Evolutionary conservation across 2,329 filamentous ascomycete species (phyloP), one percentile per base, ranked within the genome.

Genomic region (Aspergillus japonicus): DNA sequence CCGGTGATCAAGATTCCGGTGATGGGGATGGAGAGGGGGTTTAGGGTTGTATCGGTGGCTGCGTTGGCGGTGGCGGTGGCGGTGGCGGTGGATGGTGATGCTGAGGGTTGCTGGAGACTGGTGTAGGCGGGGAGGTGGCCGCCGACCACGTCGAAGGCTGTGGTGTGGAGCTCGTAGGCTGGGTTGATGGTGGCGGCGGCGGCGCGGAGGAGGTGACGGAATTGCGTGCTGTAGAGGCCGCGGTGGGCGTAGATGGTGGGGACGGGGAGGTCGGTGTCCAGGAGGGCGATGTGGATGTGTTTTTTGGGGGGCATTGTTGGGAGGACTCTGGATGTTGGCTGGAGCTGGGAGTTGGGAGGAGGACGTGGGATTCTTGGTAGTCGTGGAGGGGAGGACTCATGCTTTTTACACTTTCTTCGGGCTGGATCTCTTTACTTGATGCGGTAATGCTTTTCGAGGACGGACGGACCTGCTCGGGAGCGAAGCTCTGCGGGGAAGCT

Each of bases 221-320:
- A 76, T 42, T 73, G 73, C 4, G 74, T 71, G 52, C 73, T 75
- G 62, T 73, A 76, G 47, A 75, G 64, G 51, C 74, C 74, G 5
- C 70, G 72, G 16, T 66, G 55, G 19, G 60, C 59, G 59, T 75
- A 75, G 57, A 76, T 68, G 26, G 65, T 55, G 11, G 67, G 68
- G 14, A 72, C 71, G 21, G 74, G 74, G 21, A 73, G 58, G 63
- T 80, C 68, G 61, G 72, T 58, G 68, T 80, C 70, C 52, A 77
- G 62, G 23, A 73, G 59, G 59, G 76, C 66, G 62, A 76, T 64
- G 66, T 77, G 67, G 65, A 78, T 66, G 59, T 24, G 54, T 55
- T 47, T 33, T 16, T 5, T 24, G 8, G n/a, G 24, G 8, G 23
- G 24, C 14, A 19, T 10, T 11, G 19, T 19, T 31, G 6, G 35